Base-by-base conservation (phyloP, 2,329 filamentous ascomycete species). In the Pseudofabraea citricarpa region DNA sequence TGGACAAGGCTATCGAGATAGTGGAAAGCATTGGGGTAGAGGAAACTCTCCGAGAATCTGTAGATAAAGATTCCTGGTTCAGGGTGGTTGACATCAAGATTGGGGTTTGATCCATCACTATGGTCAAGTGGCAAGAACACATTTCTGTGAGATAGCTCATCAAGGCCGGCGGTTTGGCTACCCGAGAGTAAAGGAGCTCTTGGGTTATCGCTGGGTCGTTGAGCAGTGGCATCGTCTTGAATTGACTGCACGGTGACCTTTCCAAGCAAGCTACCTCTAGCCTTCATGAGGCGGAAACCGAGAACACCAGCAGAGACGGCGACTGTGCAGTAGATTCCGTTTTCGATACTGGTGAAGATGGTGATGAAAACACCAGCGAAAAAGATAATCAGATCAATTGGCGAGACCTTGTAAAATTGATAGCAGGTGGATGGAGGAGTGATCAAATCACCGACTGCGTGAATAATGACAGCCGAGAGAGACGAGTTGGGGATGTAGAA, bases 31-130 rank as follows among this genome's bases (percentile, higher is more conserved):
- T 95, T 98, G 47, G 91, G 89, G 58, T 97, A 98, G 67, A 93
- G 95, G 74, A 95, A 95, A 33, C 90, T 88, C 68, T 97, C 91
- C 0, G 86, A 82, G 65, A 95, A 96, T 35, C 91, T 83, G 70
- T 95, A 97, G 59, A 97, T 95, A 67, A 97, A 95, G 53, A 98
- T 77, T 41, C 93, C 93, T 0, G 91, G 91, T 57, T 93, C 88
- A 1, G 93, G 90, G 43, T 80, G 80, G 49, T 87, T 74, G n/a
- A 95, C 72, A 9, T 85, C 75, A 36, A 97, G 74, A 20, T 84
- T 75, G 0, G 91, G 91, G 63, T 97, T 97, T 1, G 88, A 90
- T 22, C 91, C 91, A 61, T 97, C 91, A n/a, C 74, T 73, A 61
- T 94, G 89, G 56, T 87, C 81, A 46, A 96, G 73, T 0, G 93